phyloP scores from a whole-genome alignment of 139 green algal species.

The Chlorella vulgaris region DNA sequence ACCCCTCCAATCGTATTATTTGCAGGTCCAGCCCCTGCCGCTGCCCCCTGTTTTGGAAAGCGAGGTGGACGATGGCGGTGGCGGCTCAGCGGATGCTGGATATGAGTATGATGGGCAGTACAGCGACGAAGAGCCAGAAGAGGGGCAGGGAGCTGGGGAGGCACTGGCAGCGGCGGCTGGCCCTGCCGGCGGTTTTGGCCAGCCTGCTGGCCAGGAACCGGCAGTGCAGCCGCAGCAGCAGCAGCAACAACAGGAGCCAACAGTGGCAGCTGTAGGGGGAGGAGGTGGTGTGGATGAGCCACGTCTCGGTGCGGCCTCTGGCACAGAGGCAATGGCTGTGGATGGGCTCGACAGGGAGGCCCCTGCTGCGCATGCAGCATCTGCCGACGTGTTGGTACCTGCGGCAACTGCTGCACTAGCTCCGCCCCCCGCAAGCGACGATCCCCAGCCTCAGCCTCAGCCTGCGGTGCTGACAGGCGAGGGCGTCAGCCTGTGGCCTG shows the following conservation, averaged over 20 bases:
- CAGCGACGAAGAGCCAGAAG: background rate
- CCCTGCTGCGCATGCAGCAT: too few species aligned
- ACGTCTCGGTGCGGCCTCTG: too few species aligned
- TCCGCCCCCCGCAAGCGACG: too few species aligned
- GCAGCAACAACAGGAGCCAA: background rate
- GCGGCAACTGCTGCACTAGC: too few species aligned
- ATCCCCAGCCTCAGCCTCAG: too few species aligned
- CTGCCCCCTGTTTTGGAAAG: background rate
- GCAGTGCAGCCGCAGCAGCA: background rate
- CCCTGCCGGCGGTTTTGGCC: too few species aligned
- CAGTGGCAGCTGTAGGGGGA: background rate
- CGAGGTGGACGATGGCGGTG: background rate
- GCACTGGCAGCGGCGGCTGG: background rate
- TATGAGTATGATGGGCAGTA: slow-evolving; percentile 7
- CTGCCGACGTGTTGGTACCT: too few species aligned
- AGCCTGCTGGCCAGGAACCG: background rate
- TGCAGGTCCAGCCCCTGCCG: slow-evolving; percentile 19
- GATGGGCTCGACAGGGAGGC: too few species aligned
- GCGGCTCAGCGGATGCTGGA: background rate
- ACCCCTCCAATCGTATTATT: background rate
- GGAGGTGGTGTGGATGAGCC: too few species aligned
- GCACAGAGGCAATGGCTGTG: too few species aligned
- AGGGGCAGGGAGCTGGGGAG: background rate
- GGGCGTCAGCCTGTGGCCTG: too few species aligned
- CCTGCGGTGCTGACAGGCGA: too few species aligned